Evolutionary conservation across 2,329 filamentous ascomycete genomes (phyloP), one percentile per base, ranked within the genome.

Genomic region (Fusarium mangiferae): DNA sequence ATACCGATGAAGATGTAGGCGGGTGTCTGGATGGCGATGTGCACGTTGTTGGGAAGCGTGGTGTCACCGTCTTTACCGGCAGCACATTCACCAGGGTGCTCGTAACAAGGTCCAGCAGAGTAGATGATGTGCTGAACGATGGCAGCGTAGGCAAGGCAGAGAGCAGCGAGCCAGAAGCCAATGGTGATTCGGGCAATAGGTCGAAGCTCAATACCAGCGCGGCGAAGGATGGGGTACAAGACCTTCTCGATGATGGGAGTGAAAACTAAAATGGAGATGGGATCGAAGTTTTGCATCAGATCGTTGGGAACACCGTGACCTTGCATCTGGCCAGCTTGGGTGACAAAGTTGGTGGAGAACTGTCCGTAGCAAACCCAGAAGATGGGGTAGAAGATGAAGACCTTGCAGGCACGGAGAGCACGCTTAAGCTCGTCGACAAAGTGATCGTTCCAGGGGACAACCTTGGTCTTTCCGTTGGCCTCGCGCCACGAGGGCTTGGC

Each of bases 341-440:
- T 90, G 75, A 91, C 89, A 74, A 92, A 87, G 83, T 92, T 93
- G 81, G 85, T 88, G 60, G 88, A 89, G 82, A 93, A 90, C 78
- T 94, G 92, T 57, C 87, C 87, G 82, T 93, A 93, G 71, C 89
- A 88, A 33, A 93, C 85, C 89, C 90, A 93, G 84, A 90, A 92
- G 75, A 91, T 85, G 39, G 90, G 90, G 72, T 90, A 90, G 78
- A 91, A 91, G 71, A 87, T 78, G 70, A 94, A 94, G 62, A 94
- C 91, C 76, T 91, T 90, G 85, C 92, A 94, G 22, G 92, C 92
- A 87, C 92, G 80, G 11, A 87, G 80, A 4, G 84, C 79, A 85
- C 91, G 90, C 83, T 92, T 92, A 56, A 94, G 84, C 78, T 94
- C 92, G 6, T 93, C 91, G 56, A 94, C 84, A 74, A 94, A 94